Conservation (phyloP, 106 monocot genomes). For the Platanthera guangdongensis region DNA sequence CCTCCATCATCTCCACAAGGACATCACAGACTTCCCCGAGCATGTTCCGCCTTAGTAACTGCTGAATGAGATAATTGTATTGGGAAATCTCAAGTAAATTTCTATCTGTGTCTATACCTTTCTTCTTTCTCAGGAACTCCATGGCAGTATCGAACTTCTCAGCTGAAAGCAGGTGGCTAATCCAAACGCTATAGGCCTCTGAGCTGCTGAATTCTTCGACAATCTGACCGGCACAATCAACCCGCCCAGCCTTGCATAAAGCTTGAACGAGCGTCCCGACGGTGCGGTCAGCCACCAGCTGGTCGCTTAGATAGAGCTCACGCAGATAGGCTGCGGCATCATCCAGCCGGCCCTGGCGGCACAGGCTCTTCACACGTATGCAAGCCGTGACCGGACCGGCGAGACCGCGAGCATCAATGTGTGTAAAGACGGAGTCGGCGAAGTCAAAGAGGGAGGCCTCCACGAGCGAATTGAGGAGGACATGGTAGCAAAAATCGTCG, state of each 20-base stretch:
- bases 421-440: slow-evolving; percentile 34
- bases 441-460: slow-evolving; percentile 54
- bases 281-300: background rate
- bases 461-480: slow-evolving; percentile 72
- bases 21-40: slow-evolving; percentile 57
- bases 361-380: slow-evolving; percentile 63
- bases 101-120: slow-evolving; percentile 21
- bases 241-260: slow-evolving; percentile 39
- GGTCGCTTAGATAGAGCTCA: slow-evolving; percentile 5
- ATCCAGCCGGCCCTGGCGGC: slow-evolving; percentile 36
- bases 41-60: slow-evolving; percentile 35
- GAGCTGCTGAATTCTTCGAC: slow-evolving; percentile 42
- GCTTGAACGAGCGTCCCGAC: slow-evolving; percentile 37
- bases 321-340: slow-evolving; percentile 39
- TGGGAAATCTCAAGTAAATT: slow-evolving; percentile 29
- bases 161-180: slow-evolving; percentile 25
- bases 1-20: slow-evolving; percentile 74
- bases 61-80: slow-evolving; percentile 42
- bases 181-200: slow-evolving; percentile 38
- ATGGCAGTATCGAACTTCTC: slow-evolving; percentile 38
- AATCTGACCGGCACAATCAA: slow-evolving; percentile 39
- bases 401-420: slow-evolving; percentile 29
- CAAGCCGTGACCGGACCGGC: slow-evolving; percentile 33
- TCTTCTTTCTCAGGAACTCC: slow-evolving; percentile 55
- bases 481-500: slow-evolving; percentile 54